Conservation (phyloP, 371 early-diverging fungal genomes). For the Haplosporangium sp. region DNA sequence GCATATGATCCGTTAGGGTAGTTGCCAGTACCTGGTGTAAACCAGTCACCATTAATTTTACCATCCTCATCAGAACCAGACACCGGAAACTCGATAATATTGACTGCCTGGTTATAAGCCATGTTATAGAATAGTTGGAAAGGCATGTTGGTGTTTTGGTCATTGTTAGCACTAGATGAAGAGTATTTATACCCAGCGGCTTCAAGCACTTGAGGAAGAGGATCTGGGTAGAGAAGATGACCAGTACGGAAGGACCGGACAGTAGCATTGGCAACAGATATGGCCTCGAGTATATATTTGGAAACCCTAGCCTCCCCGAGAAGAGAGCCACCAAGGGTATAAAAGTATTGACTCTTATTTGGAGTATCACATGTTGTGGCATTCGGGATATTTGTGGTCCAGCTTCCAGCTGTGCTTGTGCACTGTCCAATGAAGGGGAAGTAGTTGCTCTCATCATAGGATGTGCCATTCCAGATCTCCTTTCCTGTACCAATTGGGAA, state of each 20-base stretch:
- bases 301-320: slow-evolving; percentile 31
- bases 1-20: neutral
- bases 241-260: slow-evolving; percentile 37
- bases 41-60: neutral
- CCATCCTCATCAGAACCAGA: slow-evolving; percentile 4
- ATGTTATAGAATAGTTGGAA: slow-evolving; percentile 30
- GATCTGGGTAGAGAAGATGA: slow-evolving; percentile 33
- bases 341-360: slow-evolving; percentile 11
- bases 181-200: slow-evolving; percentile 29
- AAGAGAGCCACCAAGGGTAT: slow-evolving; percentile 25
- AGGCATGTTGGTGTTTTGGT: slow-evolving; percentile 33
- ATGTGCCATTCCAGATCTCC: slow-evolving; percentile 23
- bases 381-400: slow-evolving; percentile 20
- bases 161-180: slow-evolving; percentile 27
- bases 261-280: slow-evolving; percentile 17
- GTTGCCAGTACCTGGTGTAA: neutral
- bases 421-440: slow-evolving; percentile 45
- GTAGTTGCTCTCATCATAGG: slow-evolving; percentile 19
- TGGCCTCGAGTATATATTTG: slow-evolving; percentile 38
- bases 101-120: slow-evolving; percentile 34
- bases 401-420: slow-evolving; percentile 14
- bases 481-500: slow-evolving; percentile 41
- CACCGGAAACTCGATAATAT: slow-evolving; percentile 19
- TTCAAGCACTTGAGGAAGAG: slow-evolving; percentile 28
- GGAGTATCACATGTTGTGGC: slow-evolving; percentile 25